A percentile compares a stretch with the other conserved stretches of the same genome.
Evolutionary conservation across 106 monocot species (phyloP).

Genomic region (Allium cepa): DNA sequence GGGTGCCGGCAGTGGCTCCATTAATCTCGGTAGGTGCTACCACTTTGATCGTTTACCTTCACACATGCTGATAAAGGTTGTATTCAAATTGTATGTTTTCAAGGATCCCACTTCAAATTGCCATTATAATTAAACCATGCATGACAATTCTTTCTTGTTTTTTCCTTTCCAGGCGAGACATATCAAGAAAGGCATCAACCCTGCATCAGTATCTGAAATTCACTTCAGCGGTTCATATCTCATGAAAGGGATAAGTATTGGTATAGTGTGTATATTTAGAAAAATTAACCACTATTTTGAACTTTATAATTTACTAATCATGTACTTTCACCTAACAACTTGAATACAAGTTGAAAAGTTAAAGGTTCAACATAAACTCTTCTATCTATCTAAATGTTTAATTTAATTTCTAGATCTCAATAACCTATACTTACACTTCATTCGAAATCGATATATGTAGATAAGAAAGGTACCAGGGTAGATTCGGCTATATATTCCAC

Average conservation of each 20-base stretch:
- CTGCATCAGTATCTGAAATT: constrained; percentile 51
- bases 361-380: too few species aligned
- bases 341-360: too few species aligned
- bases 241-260: constrained; percentile 59
- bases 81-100: constrained; percentile 58
- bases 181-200: constrained; percentile 65
- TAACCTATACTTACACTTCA: too few species aligned
- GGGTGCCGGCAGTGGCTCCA: constrained; percentile 72
- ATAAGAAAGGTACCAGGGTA: too few species aligned
- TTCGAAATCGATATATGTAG: too few species aligned
- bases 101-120: too few species aligned
- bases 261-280: constrained; percentile 15
- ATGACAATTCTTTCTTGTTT: constrained; percentile 27
- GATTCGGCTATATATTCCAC: too few species aligned
- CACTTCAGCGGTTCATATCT: constrained; percentile 49
- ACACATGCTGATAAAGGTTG: constrained; percentile 58
- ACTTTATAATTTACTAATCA: too few species aligned
- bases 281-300: too few species aligned
- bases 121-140: constrained; percentile 35
- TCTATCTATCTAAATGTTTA: too few species aligned
- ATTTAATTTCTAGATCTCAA: too few species aligned
- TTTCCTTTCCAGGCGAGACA: constrained; percentile 31
- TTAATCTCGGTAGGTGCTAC: constrained; percentile 54
- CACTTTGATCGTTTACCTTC: constrained; percentile 56
- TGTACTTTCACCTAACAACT: too few species aligned